These are phyloP conservation scores for Solanum stenotomum DNA, from an alignment of 257 asterid genomes.

Conservation along the genomic window DNA sequence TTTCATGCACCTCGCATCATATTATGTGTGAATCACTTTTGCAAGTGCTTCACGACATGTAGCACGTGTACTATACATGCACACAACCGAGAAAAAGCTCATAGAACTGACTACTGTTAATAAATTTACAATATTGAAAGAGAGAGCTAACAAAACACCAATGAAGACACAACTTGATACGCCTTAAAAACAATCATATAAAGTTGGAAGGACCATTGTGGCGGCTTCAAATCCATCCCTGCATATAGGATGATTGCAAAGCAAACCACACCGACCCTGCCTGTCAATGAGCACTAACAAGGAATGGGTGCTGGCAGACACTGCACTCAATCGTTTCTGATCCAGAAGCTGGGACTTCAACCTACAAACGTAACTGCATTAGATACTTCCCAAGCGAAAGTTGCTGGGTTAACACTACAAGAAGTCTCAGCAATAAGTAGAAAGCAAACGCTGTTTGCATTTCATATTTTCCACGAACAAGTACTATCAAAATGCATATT, in stretches of 20 bases:
- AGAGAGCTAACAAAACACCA: background rate
- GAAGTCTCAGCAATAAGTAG: background rate
- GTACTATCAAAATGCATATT: background rate
- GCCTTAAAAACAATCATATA: background rate
- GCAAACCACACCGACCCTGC: background rate
- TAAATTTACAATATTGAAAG: background rate
- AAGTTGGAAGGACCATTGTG: background rate
- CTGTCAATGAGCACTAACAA: constrained; percentile 47
- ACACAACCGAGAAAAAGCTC: background rate
- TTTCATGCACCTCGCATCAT: background rate
- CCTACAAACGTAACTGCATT: constrained; percentile 26
- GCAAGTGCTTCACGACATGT: background rate
- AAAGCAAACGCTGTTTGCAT: background rate
- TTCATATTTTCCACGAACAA: background rate
- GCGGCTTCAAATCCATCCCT: background rate
- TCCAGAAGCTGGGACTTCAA: constrained; percentile 52
- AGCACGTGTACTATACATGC: background rate
- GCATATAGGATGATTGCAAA: background rate
- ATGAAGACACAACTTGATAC: background rate
- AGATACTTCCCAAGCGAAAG: background rate
- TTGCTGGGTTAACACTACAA: background rate
- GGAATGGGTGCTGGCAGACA: constrained; percentile 87
- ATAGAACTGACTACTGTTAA: background rate
- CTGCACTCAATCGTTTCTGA: constrained; percentile 88
- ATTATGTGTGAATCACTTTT: background rate